Conservation (phyloP, 768 basidiomycete genomes). For the Artomyces pyxidatus region DNA sequence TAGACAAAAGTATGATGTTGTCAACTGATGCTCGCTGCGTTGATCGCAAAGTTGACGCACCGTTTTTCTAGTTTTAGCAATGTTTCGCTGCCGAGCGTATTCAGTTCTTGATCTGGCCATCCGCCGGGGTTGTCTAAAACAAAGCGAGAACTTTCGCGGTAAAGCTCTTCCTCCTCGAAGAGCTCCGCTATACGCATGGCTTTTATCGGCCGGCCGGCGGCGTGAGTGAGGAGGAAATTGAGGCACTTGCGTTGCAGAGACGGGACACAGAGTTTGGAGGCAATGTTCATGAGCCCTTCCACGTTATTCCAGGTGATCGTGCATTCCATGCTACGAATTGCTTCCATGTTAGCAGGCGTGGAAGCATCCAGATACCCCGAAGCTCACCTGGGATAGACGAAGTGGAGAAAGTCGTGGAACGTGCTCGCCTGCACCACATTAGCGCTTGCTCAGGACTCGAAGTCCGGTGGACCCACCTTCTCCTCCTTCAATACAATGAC, state of each 20-base stretch:
- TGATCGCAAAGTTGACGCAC: constrained; percentile 29
- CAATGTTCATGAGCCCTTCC: constrained; percentile 83
- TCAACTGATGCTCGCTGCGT: too few relatives aligned
- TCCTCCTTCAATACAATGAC: constrained; percentile 89
- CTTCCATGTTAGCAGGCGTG: constrained; percentile 1
- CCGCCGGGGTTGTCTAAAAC: constrained; percentile 89
- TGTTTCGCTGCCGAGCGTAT: constrained; percentile 75
- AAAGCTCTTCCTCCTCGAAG: constrained; percentile 85
- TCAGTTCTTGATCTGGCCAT: constrained; percentile 72
- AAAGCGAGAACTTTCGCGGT: constrained; percentile 85
- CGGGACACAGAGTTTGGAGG: constrained; percentile 81
- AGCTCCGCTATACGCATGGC: constrained; percentile 89
- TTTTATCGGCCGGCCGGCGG: constrained; percentile 87
- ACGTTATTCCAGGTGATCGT: constrained; percentile 96
- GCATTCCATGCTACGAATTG: constrained; percentile 60
- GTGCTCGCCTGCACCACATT: constrained; percentile 48
- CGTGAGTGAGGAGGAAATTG: constrained; percentile 84
- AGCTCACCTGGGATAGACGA: constrained; percentile 85
- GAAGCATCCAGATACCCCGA: too few relatives aligned
- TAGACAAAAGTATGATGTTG: constrained; percentile 19
- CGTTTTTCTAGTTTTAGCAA: constrained; percentile 85
- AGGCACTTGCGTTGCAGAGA: constrained; percentile 76
- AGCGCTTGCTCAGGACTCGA: constrained; percentile 1
- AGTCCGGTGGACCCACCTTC: constrained; percentile 37
- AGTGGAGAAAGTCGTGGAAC: constrained; percentile 92